Conservation (phyloP, 305 asterid genomes). For the Nicotiana rustica region DNA sequence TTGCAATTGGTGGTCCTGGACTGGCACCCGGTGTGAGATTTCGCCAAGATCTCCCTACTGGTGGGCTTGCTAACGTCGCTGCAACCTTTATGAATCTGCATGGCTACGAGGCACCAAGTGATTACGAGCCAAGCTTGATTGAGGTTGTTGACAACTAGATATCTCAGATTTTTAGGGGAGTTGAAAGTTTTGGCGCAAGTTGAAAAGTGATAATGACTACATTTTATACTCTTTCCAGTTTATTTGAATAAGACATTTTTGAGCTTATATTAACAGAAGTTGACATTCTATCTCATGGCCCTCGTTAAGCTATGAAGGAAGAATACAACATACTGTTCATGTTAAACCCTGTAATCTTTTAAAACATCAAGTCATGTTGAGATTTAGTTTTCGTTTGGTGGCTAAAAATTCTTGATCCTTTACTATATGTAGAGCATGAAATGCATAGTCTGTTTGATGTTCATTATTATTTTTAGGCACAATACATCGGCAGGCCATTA, state of each 20-base stretch:
- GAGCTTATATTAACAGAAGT: constrained; percentile 4
- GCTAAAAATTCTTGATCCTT: background rate
- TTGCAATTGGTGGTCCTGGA: constrained; percentile 99
- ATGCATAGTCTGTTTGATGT: background rate
- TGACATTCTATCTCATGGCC: constrained; percentile 9
- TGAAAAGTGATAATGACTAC: background rate
- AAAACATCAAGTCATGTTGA: background rate
- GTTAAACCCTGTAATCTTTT: background rate
- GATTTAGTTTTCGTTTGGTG: background rate
- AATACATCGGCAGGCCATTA: too few species aligned
- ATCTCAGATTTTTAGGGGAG: constrained; percentile 2
- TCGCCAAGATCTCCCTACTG: constrained; percentile 77
- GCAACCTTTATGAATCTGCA: constrained; percentile 92
- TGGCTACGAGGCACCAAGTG: constrained; percentile 84
- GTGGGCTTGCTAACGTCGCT: constrained; percentile 94
- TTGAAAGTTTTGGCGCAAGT: constrained; percentile 33
- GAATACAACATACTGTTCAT: background rate
- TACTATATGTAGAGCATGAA: background rate
- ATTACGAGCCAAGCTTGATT: constrained; percentile 86
- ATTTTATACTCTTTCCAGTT: background rate
- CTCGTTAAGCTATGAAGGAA: background rate
- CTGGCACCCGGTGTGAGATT: constrained; percentile 76
- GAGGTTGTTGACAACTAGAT: constrained; percentile 79
- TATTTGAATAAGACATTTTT: constrained; percentile 28
- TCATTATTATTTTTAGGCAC: background rate